Evolutionary conservation across 2,329 filamentous ascomycete species (phyloP).

Genomic region (Fusarium tanahbumbuense): DNA sequence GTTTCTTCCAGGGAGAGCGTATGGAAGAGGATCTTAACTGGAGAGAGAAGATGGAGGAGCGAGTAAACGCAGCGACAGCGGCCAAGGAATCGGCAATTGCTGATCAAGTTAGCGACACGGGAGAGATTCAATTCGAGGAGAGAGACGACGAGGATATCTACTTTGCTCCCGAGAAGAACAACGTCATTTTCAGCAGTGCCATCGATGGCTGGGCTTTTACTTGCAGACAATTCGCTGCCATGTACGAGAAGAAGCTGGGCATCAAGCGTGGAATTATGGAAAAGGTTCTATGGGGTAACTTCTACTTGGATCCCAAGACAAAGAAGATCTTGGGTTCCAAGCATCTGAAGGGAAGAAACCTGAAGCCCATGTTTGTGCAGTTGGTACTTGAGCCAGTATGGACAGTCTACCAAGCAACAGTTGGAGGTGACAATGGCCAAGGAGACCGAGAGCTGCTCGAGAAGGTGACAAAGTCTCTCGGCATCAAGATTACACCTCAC

Average conservation of each 20-base stretch:
- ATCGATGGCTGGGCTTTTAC: constrained; percentile 99
- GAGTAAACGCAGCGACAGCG: constrained; percentile 76
- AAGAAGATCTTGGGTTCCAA: constrained; percentile 92
- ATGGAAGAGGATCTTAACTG: constrained; percentile 99
- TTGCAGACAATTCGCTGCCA: constrained; percentile 87
- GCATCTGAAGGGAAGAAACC: constrained; percentile 88
- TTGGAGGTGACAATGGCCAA: constrained; percentile 82
- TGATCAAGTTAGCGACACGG: constrained; percentile 64
- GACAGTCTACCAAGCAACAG: constrained; percentile 93
- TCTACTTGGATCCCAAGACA: constrained; percentile 95
- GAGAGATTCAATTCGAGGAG: constrained; percentile 82
- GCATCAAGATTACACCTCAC: constrained; percentile 85
- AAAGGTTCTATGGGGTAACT: constrained; percentile 96
- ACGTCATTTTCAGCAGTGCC: constrained; percentile 98
- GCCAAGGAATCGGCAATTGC: constrained; percentile 65
- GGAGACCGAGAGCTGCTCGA: constrained; percentile 86
- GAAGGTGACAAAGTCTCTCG: constrained; percentile 94
- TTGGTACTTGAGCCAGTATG: constrained; percentile 95
- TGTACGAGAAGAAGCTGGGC: constrained; percentile 97
- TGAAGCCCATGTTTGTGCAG: constrained; percentile 98
- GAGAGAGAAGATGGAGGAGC: constrained; percentile 92
- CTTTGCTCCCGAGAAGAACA: constrained; percentile 97
- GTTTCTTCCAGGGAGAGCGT: constrained; percentile 96
- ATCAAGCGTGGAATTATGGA: constrained; percentile 90
- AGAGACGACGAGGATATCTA: constrained; percentile 97